phyloP scores from a whole-genome alignment of 1,284 basidiomycete species.

The Grifola frondosa region DNA sequence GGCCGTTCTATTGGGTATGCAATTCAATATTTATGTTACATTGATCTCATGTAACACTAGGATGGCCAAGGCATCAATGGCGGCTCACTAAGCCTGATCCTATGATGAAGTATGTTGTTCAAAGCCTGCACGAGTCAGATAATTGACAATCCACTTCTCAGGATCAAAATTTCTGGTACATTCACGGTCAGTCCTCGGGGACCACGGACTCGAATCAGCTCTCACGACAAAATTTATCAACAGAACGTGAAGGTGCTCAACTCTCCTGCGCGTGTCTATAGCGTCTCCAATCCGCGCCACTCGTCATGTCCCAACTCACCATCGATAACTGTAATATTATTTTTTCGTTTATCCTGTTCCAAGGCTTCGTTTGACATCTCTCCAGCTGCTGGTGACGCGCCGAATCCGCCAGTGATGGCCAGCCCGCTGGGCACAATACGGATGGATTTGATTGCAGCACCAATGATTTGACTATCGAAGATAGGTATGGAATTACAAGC shows the following conservation, averaged over 20 bases:
- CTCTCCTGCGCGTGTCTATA: slow-evolving; percentile 37
- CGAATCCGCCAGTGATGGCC: slow-evolving; percentile 46
- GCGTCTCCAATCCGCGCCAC: slow-evolving; percentile 34
- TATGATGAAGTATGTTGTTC: slow-evolving; percentile 32
- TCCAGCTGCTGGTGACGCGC: slow-evolving; percentile 36
- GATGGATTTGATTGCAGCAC: slow-evolving; percentile 55
- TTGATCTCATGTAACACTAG: slow-evolving; percentile 17
- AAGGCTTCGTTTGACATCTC: too few species aligned
- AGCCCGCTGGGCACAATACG: slow-evolving; percentile 41
- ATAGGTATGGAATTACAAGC: slow-evolving; percentile 26
- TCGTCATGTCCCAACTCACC: slow-evolving; percentile 32
- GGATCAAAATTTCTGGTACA: slow-evolving; percentile 54
- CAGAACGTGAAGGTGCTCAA: slow-evolving; percentile 40
- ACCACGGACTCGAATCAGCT: not conserved
- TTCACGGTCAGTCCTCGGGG: slow-evolving; percentile 35
- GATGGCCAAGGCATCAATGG: slow-evolving; percentile 40
- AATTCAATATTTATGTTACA: not conserved
- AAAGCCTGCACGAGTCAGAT: not conserved
- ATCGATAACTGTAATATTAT: slow-evolving; percentile 36
- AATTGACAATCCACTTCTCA: slow-evolving; percentile 19
- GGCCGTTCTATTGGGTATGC: slow-evolving; percentile 39
- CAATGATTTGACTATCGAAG: slow-evolving; percentile 43
- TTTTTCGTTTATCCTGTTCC: not conserved
- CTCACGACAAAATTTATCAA: not conserved
- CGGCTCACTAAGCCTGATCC: slow-evolving; percentile 40